Percentiles rank a stretch among this genome's conserved stretches.
Evolutionary conservation across 306 rosid species (phyloP).

Genomic region (Coriaria nepalensis): DNA sequence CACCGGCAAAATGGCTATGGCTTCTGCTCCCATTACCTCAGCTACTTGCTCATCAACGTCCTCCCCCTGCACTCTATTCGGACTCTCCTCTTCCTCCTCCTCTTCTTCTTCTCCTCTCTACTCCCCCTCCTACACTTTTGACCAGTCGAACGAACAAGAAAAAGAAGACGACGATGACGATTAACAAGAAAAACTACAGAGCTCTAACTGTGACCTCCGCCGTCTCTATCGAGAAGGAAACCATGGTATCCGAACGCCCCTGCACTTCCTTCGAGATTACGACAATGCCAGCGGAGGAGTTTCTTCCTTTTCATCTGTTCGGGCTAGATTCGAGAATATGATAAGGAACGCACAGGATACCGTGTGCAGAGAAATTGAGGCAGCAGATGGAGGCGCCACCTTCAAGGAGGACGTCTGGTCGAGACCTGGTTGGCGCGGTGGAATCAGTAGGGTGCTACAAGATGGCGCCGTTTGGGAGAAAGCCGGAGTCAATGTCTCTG

Average conservation of each 20-base stretch:
- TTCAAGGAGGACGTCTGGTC: conserved; percentile 98
- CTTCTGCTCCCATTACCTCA: conserved; percentile 18
- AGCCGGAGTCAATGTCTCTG: conserved; percentile 95
- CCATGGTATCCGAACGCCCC: conserved; percentile 64
- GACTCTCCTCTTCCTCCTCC: conserved; percentile 13
- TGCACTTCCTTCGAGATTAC: conserved; percentile 51
- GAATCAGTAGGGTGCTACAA: conserved; percentile 90
- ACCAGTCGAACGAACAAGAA: no score
- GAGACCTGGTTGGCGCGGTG: conserved; percentile 95
- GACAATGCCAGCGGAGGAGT: conserved; percentile 19
- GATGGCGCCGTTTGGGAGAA: conserved; percentile 94
- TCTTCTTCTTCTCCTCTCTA: conserved; percentile 7
- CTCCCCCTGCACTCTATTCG: conserved; percentile 15
- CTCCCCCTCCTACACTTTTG: conserved; percentile 6
- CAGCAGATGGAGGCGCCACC: conserved; percentile 57
- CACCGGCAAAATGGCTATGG: conserved; percentile 12
- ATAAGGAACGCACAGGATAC: conserved; percentile 83
- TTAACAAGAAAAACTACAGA: neutral
- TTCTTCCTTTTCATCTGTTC: conserved; percentile 33
- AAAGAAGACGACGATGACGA: neutral
- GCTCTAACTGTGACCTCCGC: conserved; percentile 17
- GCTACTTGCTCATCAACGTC: conserved; percentile 19
- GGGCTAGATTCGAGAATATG: conserved; percentile 93
- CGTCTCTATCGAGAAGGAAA: conserved; percentile 70
- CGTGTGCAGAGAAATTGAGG: conserved; percentile 66